A percentile compares a stretch with the other conserved stretches of the same genome.
These are phyloP conservation scores for Alternaria brassicicola DNA, from an alignment of 2,329 filamentous ascomycete genomes.

Conservation along the genomic window DNA sequence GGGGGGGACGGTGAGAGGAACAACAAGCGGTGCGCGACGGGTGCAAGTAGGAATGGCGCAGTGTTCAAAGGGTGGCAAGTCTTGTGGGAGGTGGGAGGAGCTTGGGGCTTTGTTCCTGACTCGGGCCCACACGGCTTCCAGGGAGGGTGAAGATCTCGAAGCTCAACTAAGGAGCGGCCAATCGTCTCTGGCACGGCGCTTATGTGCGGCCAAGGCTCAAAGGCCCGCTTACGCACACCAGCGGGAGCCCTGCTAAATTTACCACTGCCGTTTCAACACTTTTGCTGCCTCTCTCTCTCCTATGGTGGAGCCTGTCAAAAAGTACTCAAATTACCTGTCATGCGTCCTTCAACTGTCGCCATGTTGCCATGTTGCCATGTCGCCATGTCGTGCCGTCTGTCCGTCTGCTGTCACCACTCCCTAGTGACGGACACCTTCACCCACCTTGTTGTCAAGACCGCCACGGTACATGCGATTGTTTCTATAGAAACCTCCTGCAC, in stretches of 20 bases:
- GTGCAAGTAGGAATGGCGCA: background rate
- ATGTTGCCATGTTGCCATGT: background rate
- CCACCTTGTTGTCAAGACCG: background rate
- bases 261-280: conserved; percentile 28
- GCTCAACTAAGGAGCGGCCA: conserved; percentile 22
- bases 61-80: conserved; percentile 12
- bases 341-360: background rate
- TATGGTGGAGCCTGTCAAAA: conserved; percentile 19
- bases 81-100: conserved; percentile 6
- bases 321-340: conserved; percentile 10
- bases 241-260: conserved; percentile 33
- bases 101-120: conserved; percentile 14
- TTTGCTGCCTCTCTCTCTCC: conserved; percentile 4
- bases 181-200: conserved; percentile 26
- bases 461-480: background rate
- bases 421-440: conserved; percentile 3
- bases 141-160: conserved; percentile 28
- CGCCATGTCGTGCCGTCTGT: no score
- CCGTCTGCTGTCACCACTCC: background rate
- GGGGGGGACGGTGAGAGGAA: background rate
- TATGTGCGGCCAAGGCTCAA: conserved; percentile 27
- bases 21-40: background rate
- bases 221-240: conserved; percentile 30
- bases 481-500: conserved; percentile 13
- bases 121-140: conserved; percentile 12